Base-by-base conservation (phyloP, 108 stramenopile genomes). In the Fistulifera pelliculosa region DNA sequence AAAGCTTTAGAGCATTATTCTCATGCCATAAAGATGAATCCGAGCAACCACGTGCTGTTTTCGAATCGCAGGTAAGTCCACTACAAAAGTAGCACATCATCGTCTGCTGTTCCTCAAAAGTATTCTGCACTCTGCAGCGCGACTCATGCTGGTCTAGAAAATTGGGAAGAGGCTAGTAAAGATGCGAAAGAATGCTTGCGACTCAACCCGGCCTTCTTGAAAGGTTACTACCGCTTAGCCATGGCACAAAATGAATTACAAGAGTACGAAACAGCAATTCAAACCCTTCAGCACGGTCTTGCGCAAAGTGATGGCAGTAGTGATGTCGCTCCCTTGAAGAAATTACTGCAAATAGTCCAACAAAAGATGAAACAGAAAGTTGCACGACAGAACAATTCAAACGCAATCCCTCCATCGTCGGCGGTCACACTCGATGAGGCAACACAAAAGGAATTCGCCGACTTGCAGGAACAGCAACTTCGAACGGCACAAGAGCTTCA, bases 141-240 rank as follows among this genome's bases (percentile, higher is more conserved):
- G 16, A 91, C 80, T 35, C 70, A 95, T 58, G 81, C 69, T n/a
- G 80, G 85, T 13, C 64, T 77, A 35, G 55, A 79, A 53, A 70
- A 91, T 14, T 93, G 84, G 82, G 70, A 52, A 1, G 52, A 62
- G 19, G 83, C 94, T 2, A 73, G 71, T 8, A 54, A 62, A 24
- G 94, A 95, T 66, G 90, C 94, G 50, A 92, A 89, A 60, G 87
- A 88, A 64, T 95, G 94, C 73, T 86, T 95, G 41, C 74, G 82
- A 61, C 52, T 88, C 14, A 58, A 91, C 48, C 94, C 94, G 7
- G 28, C 76, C 42, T 95, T 95, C 65, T 64, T 93, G 58, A 93
- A 93, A 58, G 94, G 89, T 38, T 95, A 93, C 64, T 93, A 95
- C 64, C 85, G 94, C 13, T 75, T 95, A 17, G 87, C 89, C 10